Evolutionary conservation across 768 basidiomycete species (phyloP).

Genomic region (Boletus bicolor): DNA sequence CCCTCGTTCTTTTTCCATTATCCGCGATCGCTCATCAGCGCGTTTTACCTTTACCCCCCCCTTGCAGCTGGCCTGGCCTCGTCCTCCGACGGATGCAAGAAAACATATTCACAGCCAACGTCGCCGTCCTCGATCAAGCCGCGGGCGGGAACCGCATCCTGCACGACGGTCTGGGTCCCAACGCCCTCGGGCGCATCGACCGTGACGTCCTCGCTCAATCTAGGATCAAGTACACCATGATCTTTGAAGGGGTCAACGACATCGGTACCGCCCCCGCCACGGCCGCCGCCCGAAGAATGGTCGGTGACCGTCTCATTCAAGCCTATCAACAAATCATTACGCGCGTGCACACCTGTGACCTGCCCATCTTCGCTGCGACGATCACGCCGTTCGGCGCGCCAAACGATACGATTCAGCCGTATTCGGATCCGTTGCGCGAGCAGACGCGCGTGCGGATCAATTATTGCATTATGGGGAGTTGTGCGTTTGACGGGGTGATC

Average conservation of each 20-base stretch:
- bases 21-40: neutral
- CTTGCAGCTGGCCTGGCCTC: neutral
- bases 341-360: neutral
- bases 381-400: neutral
- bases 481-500: constrained; percentile 1
- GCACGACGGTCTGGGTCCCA: neutral
- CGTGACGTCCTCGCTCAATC: constrained; percentile 1
- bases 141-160: neutral
- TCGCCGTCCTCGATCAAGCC: neutral
- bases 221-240: constrained; percentile 4
- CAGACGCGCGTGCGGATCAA: constrained; percentile 1
- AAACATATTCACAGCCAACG: neutral
- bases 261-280: neutral
- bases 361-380: constrained; percentile 8
- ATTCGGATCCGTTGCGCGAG: neutral
- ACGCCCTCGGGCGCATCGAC: neutral
- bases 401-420: neutral
- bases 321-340: neutral
- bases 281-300: neutral
- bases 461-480: neutral
- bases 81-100: constrained; percentile 4
- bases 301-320: constrained; percentile 6
- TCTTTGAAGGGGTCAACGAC: constrained; percentile 13
- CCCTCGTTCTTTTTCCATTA: neutral
- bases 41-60: neutral